Conservation (phyloP, 2,329 filamentous ascomycete genomes). For the Aschersonia sp. region DNA sequence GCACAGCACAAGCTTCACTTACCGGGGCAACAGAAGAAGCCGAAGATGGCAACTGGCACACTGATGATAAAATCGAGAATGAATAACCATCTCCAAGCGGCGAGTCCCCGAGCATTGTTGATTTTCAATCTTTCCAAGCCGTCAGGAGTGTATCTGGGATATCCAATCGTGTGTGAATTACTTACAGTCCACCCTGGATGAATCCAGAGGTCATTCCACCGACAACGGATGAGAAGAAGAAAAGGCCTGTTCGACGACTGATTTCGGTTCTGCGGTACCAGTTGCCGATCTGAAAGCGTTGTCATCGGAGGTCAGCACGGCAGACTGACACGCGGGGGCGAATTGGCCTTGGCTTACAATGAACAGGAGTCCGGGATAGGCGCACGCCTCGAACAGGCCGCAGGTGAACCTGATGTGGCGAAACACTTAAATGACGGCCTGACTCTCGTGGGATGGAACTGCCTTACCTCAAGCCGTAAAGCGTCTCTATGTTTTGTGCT, state of each 20-base stretch:
- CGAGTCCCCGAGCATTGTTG: conserved; percentile 17
- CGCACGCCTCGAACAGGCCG: conserved; percentile 38
- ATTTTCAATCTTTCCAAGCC: conserved; percentile 10
- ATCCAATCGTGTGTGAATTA: background rate
- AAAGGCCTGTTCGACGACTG: conserved; percentile 39
- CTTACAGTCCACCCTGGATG: conserved; percentile 16
- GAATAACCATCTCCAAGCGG: conserved; percentile 23
- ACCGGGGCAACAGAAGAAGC: conserved; percentile 4
- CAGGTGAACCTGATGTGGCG: conserved; percentile 32
- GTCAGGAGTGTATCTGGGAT: background rate
- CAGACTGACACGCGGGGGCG: background rate
- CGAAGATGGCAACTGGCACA: conserved; percentile 17
- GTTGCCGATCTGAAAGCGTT: conserved; percentile 29
- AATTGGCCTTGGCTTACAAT: conserved; percentile 22
- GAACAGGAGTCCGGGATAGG: conserved; percentile 28
- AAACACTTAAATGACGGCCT: too few relatives aligned
- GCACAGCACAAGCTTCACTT: background rate
- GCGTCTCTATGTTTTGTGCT: background rate
- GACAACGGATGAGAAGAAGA: conserved; percentile 41
- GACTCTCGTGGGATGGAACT: conserved; percentile 13
- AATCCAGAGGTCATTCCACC: conserved; percentile 22
- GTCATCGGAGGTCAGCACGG: background rate
- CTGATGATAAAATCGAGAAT: conserved; percentile 22
- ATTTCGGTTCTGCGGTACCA: conserved; percentile 47
- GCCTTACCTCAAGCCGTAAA: background rate